A percentile compares a stretch with the other conserved stretches of the same genome.
Conservation (phyloP, 768 basidiomycete species). For the Calocera cornea region DNA sequence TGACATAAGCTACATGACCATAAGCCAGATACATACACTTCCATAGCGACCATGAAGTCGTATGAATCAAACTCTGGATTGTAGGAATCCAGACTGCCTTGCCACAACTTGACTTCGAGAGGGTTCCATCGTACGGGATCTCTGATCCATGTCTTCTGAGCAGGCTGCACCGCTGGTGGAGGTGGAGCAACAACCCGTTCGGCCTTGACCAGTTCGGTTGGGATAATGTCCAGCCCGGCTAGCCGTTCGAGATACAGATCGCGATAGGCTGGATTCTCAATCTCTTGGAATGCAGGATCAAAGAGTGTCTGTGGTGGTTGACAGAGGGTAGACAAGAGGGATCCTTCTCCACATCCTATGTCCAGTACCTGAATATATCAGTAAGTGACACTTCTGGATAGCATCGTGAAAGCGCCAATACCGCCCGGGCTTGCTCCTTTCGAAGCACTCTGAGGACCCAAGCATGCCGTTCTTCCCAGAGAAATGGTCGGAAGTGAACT, state of each 20-base stretch:
- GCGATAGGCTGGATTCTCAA: constrained; percentile 26
- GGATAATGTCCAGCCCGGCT: constrained; percentile 56
- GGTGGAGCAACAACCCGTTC: constrained; percentile 36
- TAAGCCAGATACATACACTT: constrained; percentile 53
- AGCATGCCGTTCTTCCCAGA: constrained; percentile 52
- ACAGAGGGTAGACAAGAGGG: constrained; percentile 52
- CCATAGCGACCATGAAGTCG: constrained; percentile 63
- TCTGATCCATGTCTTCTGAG: constrained; percentile 10
- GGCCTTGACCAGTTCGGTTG: constrained; percentile 42
- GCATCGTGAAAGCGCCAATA: constrained; percentile 16
- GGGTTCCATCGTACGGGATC: constrained; percentile 47
- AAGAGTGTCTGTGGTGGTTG: constrained; percentile 62
- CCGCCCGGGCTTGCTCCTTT: constrained; percentile 41
- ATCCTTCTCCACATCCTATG: constrained; percentile 73
- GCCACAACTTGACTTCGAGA: constrained; percentile 52
- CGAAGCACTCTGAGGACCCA: constrained; percentile 57
- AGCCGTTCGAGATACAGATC: constrained; percentile 46
- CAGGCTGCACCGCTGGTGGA: constrained; percentile 7
- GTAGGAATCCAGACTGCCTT: constrained; percentile 53
- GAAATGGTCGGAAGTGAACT: constrained; percentile 55
- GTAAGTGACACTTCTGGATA: background rate
- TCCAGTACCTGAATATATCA: constrained; percentile 40
- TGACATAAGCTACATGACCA: background rate
- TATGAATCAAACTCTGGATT: constrained; percentile 46
- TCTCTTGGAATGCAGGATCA: constrained; percentile 16